Evolutionary conservation across 2,329 filamentous ascomycete genomes (phyloP).

Genomic region (Corynespora cassiicola): DNA sequence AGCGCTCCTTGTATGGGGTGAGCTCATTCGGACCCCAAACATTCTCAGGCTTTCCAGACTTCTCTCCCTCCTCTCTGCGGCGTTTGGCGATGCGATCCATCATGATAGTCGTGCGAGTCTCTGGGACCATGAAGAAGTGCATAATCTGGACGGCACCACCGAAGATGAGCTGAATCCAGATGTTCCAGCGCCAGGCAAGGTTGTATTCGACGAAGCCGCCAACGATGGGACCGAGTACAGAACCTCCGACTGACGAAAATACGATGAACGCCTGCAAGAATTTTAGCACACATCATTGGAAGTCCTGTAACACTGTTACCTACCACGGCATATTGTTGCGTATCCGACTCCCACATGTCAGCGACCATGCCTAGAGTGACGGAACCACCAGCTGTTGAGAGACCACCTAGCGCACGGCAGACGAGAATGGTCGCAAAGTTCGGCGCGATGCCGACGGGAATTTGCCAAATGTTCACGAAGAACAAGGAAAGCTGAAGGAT

Average conservation of each 20-base stretch:
- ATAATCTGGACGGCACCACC: slow-evolving; percentile 72
- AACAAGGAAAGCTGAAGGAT: slow-evolving; percentile 76
- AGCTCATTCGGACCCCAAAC: slow-evolving; percentile 80
- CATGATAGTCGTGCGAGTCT: slow-evolving; percentile 78
- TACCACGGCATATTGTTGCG: slow-evolving; percentile 73
- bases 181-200: slow-evolving; percentile 77
- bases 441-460: slow-evolving; percentile 69
- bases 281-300: slow-evolving; percentile 41
- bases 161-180: slow-evolving; percentile 87
- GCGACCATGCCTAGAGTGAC: slow-evolving; percentile 71
- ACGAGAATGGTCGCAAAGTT: slow-evolving; percentile 76
- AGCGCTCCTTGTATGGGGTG: slow-evolving; percentile 41
- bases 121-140: slow-evolving; percentile 73
- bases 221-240: slow-evolving; percentile 77
- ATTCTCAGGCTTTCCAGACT: no score
- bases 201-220: slow-evolving; percentile 76
- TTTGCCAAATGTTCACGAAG: slow-evolving; percentile 78
- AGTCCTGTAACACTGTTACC: slow-evolving; percentile 2
- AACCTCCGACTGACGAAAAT: slow-evolving; percentile 80
- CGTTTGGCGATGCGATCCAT: slow-evolving; percentile 81
- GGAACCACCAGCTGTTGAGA: slow-evolving; percentile 66
- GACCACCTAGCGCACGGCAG: slow-evolving; percentile 55
- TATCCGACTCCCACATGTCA: slow-evolving; percentile 65
- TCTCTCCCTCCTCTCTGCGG: slow-evolving; percentile 67
- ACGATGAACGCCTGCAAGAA: slow-evolving; percentile 62